Evolutionary conservation across 345 rosid genomes (phyloP).

Genomic region (Pugionium dolabratum): DNA sequence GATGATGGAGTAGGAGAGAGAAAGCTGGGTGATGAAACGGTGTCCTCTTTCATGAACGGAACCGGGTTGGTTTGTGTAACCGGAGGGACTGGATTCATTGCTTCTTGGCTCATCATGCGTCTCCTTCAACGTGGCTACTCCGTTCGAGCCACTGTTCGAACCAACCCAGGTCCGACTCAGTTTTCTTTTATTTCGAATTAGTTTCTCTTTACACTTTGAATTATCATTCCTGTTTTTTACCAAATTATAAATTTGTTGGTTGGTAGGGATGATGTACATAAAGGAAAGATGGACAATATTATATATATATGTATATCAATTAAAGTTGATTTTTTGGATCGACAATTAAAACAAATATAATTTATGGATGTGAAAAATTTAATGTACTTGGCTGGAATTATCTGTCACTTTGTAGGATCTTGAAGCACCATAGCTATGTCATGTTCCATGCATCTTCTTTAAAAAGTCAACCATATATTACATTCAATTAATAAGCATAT

Average conservation of each 20-base stretch:
- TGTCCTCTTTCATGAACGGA: slow-evolving; percentile 29
- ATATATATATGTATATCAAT: slow-evolving; percentile 6
- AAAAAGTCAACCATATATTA: slow-evolving; percentile 34
- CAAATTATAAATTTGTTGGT: slow-evolving; percentile 1
- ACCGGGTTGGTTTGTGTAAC: slow-evolving; percentile 55
- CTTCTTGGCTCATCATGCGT: slow-evolving; percentile 60
- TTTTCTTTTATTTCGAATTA: background rate
- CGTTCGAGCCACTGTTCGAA: slow-evolving; percentile 54
- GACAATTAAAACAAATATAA: slow-evolving; percentile 2
- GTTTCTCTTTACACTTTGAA: background rate
- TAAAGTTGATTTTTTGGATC: slow-evolving; percentile 38
- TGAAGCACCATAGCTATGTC: slow-evolving; percentile 30
- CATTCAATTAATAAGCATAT: slow-evolving; percentile 25
- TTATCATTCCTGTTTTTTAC: background rate
- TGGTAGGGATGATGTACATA: slow-evolving; percentile 9
- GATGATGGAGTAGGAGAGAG: slow-evolving; percentile 26
- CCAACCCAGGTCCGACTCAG: slow-evolving; percentile 36
- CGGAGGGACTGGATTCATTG: slow-evolving; percentile 58
- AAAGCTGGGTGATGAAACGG: slow-evolving; percentile 30
- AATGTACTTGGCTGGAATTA: slow-evolving; percentile 44
- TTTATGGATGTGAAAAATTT: slow-evolving; percentile 29
- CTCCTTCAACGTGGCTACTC: slow-evolving; percentile 55
- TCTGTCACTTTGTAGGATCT: slow-evolving; percentile 43
- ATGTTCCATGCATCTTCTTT: slow-evolving; percentile 40
- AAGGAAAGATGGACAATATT: background rate